Evolutionary conservation across 306 rosid genomes (phyloP).

Genomic region (Begonia loranthoides): DNA sequence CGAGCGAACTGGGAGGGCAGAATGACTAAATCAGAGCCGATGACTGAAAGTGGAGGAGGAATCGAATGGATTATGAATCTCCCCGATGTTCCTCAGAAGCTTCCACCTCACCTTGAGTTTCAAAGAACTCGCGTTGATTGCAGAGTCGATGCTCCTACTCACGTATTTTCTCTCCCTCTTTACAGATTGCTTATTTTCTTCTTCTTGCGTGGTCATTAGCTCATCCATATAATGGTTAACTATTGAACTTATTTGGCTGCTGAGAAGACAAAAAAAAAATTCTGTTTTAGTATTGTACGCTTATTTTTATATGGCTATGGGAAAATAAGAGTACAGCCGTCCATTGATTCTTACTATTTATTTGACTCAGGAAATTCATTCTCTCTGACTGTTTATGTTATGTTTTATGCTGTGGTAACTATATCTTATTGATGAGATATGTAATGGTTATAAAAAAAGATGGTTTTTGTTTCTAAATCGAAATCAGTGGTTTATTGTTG

Average conservation of each 20-base stretch:
- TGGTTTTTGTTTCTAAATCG: no score
- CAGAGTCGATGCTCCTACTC: slow-evolving; percentile 35
- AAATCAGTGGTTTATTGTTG: no score
- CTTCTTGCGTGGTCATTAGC: neutral
- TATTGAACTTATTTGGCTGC: neutral
- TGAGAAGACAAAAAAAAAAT: neutral
- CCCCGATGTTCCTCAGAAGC: slow-evolving; percentile 29
- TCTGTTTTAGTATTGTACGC: no score
- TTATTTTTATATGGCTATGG: no score
- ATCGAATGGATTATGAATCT: slow-evolving; percentile 24
- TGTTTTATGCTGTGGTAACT: no score
- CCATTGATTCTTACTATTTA: no score
- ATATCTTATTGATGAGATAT: no score
- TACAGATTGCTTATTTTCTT: neutral
- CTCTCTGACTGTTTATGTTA: no score
- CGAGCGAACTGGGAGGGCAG: neutral
- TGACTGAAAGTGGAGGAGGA: slow-evolving; percentile 3
- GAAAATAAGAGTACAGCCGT: no score
- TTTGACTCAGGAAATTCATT: no score
- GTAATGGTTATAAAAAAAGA: no score
- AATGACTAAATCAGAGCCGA: slow-evolving; percentile 12
- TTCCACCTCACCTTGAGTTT: slow-evolving; percentile 24
- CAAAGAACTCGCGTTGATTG: slow-evolving; percentile 41
- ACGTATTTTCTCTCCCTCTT: slow-evolving; percentile 11
- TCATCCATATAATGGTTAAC: no score